Evolutionary conservation across 2,329 filamentous ascomycete species (phyloP).

Genomic region (Boeremia exigua): DNA sequence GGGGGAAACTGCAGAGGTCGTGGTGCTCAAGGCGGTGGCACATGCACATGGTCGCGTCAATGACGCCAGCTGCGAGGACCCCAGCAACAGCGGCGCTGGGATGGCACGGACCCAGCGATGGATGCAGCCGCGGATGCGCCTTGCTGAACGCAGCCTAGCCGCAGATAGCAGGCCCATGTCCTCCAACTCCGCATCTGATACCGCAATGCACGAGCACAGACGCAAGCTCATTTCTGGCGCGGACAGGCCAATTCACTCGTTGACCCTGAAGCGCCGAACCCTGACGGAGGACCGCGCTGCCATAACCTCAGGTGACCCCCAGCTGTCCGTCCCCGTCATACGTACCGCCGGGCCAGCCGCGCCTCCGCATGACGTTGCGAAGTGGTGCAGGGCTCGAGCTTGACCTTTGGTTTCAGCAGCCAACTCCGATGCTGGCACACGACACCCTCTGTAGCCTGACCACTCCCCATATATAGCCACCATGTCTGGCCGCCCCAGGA

Average conservation of each 20-base stretch:
- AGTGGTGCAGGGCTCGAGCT: slow-evolving; percentile 26
- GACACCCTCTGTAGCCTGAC: slow-evolving; percentile 17
- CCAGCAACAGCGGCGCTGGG: slow-evolving; percentile 3
- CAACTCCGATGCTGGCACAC: slow-evolving; percentile 36
- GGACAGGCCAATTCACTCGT: neutral
- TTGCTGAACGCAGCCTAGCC: slow-evolving; percentile 13
- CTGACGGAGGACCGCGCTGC: neutral
- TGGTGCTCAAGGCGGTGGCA: neutral
- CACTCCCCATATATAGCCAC: slow-evolving; percentile 10
- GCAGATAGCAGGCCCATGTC: slow-evolving; percentile 14
- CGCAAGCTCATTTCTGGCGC: slow-evolving; percentile 4
- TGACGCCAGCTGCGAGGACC: slow-evolving; percentile 15
- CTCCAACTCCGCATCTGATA: slow-evolving; percentile 13
- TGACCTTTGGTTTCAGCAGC: slow-evolving; percentile 29
- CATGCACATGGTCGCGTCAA: slow-evolving; percentile 1
- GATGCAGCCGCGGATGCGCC: slow-evolving; percentile 7
- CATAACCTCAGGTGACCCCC: neutral
- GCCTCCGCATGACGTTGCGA: slow-evolving; percentile 44
- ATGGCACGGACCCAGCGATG: neutral
- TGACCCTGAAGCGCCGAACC: neutral
- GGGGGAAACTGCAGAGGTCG: neutral
- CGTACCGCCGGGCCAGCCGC: slow-evolving; percentile 21
- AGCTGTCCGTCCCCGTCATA: slow-evolving; percentile 1
- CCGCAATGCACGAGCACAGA: slow-evolving; percentile 15
- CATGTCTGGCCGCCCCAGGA: slow-evolving; percentile 43